Evolutionary conservation across 306 rosid genomes (phyloP).

Genomic region (Hylodesmum podocarpum): DNA sequence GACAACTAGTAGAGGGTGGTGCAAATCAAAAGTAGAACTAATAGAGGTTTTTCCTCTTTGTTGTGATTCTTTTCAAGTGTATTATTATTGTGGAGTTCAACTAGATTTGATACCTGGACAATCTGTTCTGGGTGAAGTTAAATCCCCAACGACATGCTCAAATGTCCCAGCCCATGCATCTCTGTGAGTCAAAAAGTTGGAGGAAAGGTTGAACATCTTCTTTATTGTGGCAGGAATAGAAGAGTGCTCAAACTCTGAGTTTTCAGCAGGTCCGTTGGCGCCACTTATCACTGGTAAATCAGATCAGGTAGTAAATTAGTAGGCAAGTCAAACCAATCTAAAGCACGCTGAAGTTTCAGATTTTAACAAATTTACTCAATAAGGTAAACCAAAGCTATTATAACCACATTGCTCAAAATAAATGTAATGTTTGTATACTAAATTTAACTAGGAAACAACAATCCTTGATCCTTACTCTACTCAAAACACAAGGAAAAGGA

Average conservation of each 20-base stretch:
- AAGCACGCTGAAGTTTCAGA: conserved; percentile 22
- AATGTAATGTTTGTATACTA: conserved; percentile 1
- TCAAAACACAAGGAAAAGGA: conserved; percentile 23
- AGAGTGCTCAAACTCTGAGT: conserved; percentile 96
- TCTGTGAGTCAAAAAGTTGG: conserved; percentile 92
- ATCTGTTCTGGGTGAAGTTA: conserved; percentile 82
- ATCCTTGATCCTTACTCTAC: background rate
- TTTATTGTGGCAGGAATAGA: conserved; percentile 97
- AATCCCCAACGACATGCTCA: conserved; percentile 70
- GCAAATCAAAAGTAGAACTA: too few species aligned
- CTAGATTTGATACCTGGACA: conserved; percentile 68
- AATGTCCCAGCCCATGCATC: conserved; percentile 99
- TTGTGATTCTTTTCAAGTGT: background rate
- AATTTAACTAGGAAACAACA: conserved; percentile 26
- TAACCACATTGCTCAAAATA: conserved; percentile 18
- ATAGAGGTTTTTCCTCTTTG: too few species aligned
- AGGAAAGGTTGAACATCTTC: conserved; percentile 89
- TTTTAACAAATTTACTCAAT: conserved; percentile 22
- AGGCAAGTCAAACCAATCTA: conserved; percentile 22
- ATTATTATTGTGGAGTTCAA: background rate
- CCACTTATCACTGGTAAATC: conserved; percentile 63
- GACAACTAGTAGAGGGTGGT: too few species aligned
- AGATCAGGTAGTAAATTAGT: conserved; percentile 20
- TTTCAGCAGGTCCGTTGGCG: conserved; percentile 77
- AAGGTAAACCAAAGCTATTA: conserved; percentile 7